Percentiles rank a stretch among this genome's conserved stretches.
These are phyloP conservation scores for Ustilago sp. DNA, from an alignment of 1,284 basidiomycete genomes.

Conservation along the genomic window DNA sequence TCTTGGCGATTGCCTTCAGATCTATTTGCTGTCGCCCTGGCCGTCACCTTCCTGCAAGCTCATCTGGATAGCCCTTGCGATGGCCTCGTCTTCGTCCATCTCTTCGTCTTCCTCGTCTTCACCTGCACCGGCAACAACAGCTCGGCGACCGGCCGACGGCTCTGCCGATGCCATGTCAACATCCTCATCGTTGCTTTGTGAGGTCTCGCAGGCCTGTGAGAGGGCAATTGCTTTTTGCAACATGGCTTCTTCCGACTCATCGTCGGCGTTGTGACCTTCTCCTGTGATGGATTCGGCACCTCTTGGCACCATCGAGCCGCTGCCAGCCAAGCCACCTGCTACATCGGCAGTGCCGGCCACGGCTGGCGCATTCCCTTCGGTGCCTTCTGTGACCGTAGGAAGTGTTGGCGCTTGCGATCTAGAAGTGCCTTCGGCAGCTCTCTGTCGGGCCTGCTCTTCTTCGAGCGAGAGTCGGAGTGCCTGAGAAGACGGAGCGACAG, in stretches of 20 bases:
- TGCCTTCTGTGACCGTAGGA: conserved; percentile 50
- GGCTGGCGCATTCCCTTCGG: conserved; percentile 25
- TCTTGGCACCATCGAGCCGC: conserved; percentile 59
- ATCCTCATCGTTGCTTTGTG: conserved; percentile 49
- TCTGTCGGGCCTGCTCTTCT: conserved; percentile 89
- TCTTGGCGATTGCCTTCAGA: background rate
- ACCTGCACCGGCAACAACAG: conserved; percentile 52
- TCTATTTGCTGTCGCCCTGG: conserved; percentile 37
- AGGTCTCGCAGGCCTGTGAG: conserved; percentile 44
- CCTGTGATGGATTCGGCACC: conserved; percentile 64
- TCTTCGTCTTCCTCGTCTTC: conserved; percentile 67
- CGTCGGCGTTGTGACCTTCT: conserved; percentile 51
- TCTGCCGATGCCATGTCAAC: conserved; percentile 58
- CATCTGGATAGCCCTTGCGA: conserved; percentile 68
- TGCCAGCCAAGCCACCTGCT: conserved; percentile 46
- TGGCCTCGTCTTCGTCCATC: conserved; percentile 69
- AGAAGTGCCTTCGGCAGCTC: conserved; percentile 54
- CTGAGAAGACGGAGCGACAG: conserved; percentile 71
- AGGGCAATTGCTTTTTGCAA: conserved; percentile 61
- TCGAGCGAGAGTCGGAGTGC: conserved; percentile 97
- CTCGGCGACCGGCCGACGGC: conserved; percentile 30
- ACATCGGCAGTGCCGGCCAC: conserved; percentile 23
- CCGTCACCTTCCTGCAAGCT: conserved; percentile 58
- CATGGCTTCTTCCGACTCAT: conserved; percentile 64
- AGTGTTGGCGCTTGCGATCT: conserved; percentile 47